These are phyloP conservation scores for Aureobasidium pullulans DNA, from an alignment of 2,329 filamentous ascomycete genomes.

Conservation along the genomic window DNA sequence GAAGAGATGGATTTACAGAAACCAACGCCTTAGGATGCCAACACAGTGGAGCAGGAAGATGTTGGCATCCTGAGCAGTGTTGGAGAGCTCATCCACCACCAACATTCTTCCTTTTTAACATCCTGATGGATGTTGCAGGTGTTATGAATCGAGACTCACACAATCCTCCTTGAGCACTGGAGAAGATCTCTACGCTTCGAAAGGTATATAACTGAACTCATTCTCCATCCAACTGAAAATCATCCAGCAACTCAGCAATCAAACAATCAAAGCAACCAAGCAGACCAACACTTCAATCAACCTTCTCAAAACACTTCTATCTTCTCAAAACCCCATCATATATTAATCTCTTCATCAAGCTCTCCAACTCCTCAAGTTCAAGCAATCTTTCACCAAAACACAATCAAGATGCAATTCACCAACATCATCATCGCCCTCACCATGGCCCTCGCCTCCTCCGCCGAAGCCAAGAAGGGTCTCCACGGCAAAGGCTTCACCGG, in stretches of 20 bases:
- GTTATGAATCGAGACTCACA: background rate
- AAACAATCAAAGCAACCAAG: background rate
- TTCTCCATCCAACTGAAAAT: background rate
- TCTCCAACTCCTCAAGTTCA: too few relatives aligned
- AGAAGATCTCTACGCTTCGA: too few relatives aligned
- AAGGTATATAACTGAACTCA: too few relatives aligned
- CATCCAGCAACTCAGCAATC: background rate
- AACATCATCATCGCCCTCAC: background rate
- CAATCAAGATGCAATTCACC: conserved; percentile 1
- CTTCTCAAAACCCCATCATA: background rate
- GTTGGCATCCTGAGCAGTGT: background rate
- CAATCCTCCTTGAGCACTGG: background rate
- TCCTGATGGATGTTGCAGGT: background rate
- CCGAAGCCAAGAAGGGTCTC: background rate
- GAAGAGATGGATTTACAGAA: background rate
- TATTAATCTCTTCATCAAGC: background rate
- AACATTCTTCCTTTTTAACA: background rate
- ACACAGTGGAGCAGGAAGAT: background rate
- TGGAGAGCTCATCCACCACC: background rate
- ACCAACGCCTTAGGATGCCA: too few relatives aligned
- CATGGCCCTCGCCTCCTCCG: background rate
- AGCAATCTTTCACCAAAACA: background rate
- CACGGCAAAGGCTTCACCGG: conserved; percentile 9
- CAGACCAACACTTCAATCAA: background rate
- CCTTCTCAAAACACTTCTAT: background rate